phyloP scores from a whole-genome alignment of 495 filamentous ascomycete species.

The Peziza echinospora region DNA sequence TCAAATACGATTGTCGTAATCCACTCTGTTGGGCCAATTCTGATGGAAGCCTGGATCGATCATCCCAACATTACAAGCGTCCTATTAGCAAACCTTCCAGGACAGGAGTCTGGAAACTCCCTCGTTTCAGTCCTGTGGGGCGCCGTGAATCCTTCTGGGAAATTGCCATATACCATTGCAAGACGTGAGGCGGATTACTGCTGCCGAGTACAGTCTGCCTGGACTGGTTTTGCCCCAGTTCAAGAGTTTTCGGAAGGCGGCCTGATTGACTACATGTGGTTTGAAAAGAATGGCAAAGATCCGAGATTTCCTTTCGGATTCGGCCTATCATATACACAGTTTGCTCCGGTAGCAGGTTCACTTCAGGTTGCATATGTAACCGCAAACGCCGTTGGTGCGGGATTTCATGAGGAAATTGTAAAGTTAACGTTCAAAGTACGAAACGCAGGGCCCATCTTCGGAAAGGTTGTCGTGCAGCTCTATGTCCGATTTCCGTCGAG shows the following conservation, averaged over 20 bases:
- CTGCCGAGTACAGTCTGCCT: conserved; percentile 12
- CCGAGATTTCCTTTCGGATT: conserved; percentile 31
- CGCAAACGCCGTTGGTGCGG: background rate
- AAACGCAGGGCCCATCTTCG: conserved; percentile 25
- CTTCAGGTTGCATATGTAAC: background rate
- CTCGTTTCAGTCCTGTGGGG: conserved; percentile 34
- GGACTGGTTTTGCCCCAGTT: conserved; percentile 1
- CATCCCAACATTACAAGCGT: conserved; percentile 38
- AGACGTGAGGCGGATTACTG: conserved; percentile 4
- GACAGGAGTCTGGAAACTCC: conserved; percentile 33
- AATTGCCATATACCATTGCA: conserved; percentile 38
- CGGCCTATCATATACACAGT: conserved; percentile 21
- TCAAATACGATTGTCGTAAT: conserved; percentile 34
- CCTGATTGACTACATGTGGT: conserved; percentile 33
- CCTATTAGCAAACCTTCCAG: conserved; percentile 31
- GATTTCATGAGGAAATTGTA: background rate
- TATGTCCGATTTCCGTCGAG: conserved; percentile 22
- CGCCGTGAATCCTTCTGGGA: conserved; percentile 31
- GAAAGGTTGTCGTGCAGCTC: conserved; percentile 30
- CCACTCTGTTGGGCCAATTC: conserved; percentile 30
- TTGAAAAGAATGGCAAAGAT: conserved; percentile 25
- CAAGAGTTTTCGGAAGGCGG: conserved; percentile 26
- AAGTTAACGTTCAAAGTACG: conserved; percentile 22
- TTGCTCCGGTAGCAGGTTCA: conserved; percentile 9
- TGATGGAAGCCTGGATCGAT: conserved; percentile 26